These are phyloP conservation scores for Geotrichum macrosporum DNA, from an alignment of 1,139 yeast species.

Conservation along the genomic window DNA sequence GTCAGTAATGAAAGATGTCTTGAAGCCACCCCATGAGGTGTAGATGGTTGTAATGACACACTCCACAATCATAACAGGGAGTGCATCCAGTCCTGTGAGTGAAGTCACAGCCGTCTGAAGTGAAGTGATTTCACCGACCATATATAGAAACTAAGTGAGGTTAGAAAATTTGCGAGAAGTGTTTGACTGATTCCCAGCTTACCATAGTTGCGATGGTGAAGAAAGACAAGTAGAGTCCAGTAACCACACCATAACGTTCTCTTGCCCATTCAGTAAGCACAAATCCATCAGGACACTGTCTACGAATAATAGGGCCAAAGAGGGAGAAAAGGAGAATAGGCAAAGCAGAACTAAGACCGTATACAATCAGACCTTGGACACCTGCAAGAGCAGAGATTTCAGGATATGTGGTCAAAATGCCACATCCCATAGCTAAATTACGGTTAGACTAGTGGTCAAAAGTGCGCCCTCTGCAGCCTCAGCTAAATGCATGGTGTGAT, in stretches of 20 bases:
- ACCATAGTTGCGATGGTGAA: constrained; percentile 46
- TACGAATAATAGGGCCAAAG: constrained; percentile 76
- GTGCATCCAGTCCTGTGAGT: constrained; percentile 71
- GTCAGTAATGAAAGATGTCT: constrained; percentile 83
- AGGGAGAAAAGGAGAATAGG: constrained; percentile 80
- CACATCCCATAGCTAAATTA: constrained; percentile 77
- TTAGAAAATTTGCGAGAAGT: constrained; percentile 75
- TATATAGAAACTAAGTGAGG: constrained; percentile 77
- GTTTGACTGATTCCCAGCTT: no score
- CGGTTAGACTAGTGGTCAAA: background rate
- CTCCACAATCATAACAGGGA: constrained; percentile 81
- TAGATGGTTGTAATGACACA: constrained; percentile 84
- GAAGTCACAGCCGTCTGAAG: constrained; percentile 70
- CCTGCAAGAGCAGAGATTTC: constrained; percentile 85
- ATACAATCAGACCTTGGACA: constrained; percentile 79
- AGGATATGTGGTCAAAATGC: constrained; percentile 78
- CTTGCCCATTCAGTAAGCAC: constrained; percentile 94
- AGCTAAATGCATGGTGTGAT: no score
- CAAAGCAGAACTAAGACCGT: constrained; percentile 73
- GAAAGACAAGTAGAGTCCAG: constrained; percentile 45
- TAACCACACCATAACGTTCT: constrained; percentile 65
- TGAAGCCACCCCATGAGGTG: constrained; percentile 86
- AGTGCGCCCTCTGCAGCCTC: no score
- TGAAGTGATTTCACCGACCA: constrained; percentile 85
- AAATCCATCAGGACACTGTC: constrained; percentile 82